Base-by-base conservation (phyloP, 345 rosid genomes). In the Sisymbrium altissimum region DNA sequence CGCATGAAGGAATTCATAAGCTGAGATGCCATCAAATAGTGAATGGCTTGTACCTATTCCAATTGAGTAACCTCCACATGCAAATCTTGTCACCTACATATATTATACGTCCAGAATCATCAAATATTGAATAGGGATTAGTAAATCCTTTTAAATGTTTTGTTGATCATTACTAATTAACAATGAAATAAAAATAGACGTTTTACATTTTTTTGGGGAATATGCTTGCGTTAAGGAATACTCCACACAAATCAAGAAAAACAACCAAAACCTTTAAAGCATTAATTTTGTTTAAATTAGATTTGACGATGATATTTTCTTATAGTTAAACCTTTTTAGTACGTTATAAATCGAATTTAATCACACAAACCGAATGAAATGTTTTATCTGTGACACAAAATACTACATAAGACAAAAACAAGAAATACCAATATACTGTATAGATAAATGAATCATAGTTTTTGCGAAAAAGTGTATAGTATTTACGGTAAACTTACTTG, bases 11-110 rank as follows among this genome's bases (percentile, higher is more conserved):
- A 84, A 86, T 19, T 84, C 68, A 48, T 82, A 87, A 41, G 84
- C 80, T 11, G 90, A 81, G 65, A 83, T 86, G 75, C 92, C 90
- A 64, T 87, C 92, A 77, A 83, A 86, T 46, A 89, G 73, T 0
- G 87, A 87, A 68, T 89, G 90, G 84, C 86, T 86, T 12, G 83
- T 73, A 44, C 96, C 96, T 11, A 85, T 80, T 4, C 90, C 88
- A 29, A 84, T 76, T 13, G 91, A 85, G 59, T 81, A 87, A 14
- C 91, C 84, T 78, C 95, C 95, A 65, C 91, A 89, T 6, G 81
- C 86, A 76, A 89, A 89, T 79, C 33, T 72, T 6, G 96, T 89
- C 78, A 84, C 89, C 95, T 85, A 67, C 64, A 76, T 30, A 52
- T 45, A 35, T 55, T 12, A 23, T 27, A 52, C 38, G 64, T 46